Base-by-base conservation (phyloP, 2,329 filamentous ascomycete species). In the Talaromyces atroroseus region DNA sequence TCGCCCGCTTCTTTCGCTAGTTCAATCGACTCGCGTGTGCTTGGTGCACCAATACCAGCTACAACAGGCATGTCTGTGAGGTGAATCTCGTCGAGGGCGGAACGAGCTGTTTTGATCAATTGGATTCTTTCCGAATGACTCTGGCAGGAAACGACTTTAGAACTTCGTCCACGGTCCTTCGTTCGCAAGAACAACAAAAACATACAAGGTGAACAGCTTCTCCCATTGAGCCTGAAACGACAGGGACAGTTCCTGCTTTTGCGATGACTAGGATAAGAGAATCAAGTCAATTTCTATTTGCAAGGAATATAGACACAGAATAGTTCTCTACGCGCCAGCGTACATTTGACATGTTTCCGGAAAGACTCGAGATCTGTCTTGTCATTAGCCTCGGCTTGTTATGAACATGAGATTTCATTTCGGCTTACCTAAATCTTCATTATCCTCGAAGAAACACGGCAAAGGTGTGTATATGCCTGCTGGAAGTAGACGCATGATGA, bases 391-490 rank as follows among this genome's bases (percentile, higher is more conserved):
- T 18, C 11, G 7, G 10, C 32, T 49, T 3, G 34, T 16, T 16
- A 29, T 2, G 23, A 20, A 42, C 18, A n/a, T 2, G 11, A 11
- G 21, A 8, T 16, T 4, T 8, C 5, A 5, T 11, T 8, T 14
- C 5, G 29, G 40, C 49, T 51, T 26, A 24, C 49, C 49, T 23
- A 52, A 18, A 18, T 44, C 36, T 23, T 52, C 49, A 52, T 52
- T 52, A 16, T 52, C 36, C 16, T 52, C 20, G 23, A 52, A 52
- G 23, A 52, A 52, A 44, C 49, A 52, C 49, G 49, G 49, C 36
- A 52, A 26, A 40, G 49, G 49, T 20, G 49, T 54, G 32, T 54
- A 54, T 12, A 54, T 54, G 21, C 52, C 52, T 49, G 52, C 24
- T 8, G 45, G 45, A 24, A 54, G 45, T 21, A 54, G 23, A 42